A percentile compares a stretch with the other conserved stretches of the same genome.
These are phyloP conservation scores for Bipolaris sorokiniana DNA, from an alignment of 2,329 filamentous ascomycete species.

Conservation along the genomic window DNA sequence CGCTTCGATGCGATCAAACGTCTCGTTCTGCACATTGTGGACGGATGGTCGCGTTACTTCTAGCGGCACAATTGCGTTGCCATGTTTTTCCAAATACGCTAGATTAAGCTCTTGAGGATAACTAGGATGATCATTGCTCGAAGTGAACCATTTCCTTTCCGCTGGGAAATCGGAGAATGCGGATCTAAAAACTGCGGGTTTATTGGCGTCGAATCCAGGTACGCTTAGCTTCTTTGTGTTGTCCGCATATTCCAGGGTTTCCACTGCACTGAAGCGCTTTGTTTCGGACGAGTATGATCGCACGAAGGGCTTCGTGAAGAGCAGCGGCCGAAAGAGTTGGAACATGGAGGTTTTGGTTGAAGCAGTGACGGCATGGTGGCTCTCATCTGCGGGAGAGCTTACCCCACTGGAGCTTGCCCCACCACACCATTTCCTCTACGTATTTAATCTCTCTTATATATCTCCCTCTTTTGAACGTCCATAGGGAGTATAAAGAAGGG, in stretches of 20 bases:
- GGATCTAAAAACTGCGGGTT: slow-evolving; percentile 33
- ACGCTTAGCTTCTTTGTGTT: slow-evolving; percentile 13
- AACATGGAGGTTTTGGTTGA: slow-evolving; percentile 1
- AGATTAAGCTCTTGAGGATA: slow-evolving; percentile 29
- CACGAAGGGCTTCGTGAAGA: neutral
- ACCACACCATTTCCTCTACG: too few species aligned
- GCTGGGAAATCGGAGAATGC: slow-evolving; percentile 35
- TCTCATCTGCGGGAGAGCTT: neutral
- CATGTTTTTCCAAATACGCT: slow-evolving; percentile 49
- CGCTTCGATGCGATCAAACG: slow-evolving; percentile 65
- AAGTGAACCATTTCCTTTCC: slow-evolving; percentile 41
- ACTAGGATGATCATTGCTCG: neutral
- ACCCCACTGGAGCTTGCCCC: too few species aligned
- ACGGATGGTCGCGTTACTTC: slow-evolving; percentile 58
- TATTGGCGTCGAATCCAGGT: slow-evolving; percentile 22
- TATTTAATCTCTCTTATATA: too few species aligned
- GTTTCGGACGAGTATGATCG: neutral
- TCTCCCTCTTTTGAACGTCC: too few species aligned
- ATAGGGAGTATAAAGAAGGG: too few species aligned
- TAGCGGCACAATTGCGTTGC: slow-evolving; percentile 61
- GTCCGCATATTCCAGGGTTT: slow-evolving; percentile 8
- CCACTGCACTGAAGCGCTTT: neutral
- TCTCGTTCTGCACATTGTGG: slow-evolving; percentile 36
- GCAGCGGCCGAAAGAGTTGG: neutral
- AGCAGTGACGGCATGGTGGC: neutral